Evolutionary conservation across 192 early-diverging fungal genomes (phyloP).

Genomic region (Chytriomyces sp.): DNA sequence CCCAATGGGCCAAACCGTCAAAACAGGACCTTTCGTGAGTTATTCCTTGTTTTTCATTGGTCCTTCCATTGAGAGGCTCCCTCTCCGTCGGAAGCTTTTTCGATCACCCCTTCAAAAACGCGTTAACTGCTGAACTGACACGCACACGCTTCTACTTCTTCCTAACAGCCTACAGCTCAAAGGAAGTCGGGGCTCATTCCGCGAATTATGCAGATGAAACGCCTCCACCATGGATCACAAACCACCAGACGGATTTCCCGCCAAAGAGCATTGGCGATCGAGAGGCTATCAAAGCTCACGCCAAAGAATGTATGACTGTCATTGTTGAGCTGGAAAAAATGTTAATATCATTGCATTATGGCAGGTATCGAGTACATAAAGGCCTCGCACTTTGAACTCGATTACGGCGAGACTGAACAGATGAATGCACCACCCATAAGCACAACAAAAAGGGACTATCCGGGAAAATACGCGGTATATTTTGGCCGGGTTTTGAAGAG

Average conservation of each 20-base stretch:
- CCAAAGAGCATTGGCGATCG: background rate
- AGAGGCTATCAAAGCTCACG: background rate
- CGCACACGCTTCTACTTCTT: background rate
- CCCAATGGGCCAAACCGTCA: background rate
- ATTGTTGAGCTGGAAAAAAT: background rate
- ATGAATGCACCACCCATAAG: background rate
- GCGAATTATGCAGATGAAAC: constrained; percentile 18
- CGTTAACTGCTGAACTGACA: background rate
- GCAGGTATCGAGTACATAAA: constrained; percentile 15
- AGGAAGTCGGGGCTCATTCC: constrained; percentile 6
- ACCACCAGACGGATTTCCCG: constrained; percentile 1
- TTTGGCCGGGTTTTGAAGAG: too few relatives aligned
- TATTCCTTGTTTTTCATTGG: background rate
- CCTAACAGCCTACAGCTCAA: background rate
- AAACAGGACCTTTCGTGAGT: background rate
- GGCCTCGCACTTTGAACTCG: background rate
- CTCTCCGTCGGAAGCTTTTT: too few relatives aligned
- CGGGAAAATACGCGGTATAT: background rate
- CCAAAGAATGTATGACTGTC: constrained; percentile 12
- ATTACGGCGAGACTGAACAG: constrained; percentile 6
- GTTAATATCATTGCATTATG: background rate
- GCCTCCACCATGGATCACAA: constrained; percentile 18
- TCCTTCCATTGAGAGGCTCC: background rate
- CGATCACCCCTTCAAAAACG: too few relatives aligned
- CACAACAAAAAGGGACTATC: constrained; percentile 19